A percentile compares a stretch with the other conserved stretches of the same genome.
Conservation (phyloP, 2,329 filamentous ascomycete genomes). For the Teratosphaeria gauchensis region DNA sequence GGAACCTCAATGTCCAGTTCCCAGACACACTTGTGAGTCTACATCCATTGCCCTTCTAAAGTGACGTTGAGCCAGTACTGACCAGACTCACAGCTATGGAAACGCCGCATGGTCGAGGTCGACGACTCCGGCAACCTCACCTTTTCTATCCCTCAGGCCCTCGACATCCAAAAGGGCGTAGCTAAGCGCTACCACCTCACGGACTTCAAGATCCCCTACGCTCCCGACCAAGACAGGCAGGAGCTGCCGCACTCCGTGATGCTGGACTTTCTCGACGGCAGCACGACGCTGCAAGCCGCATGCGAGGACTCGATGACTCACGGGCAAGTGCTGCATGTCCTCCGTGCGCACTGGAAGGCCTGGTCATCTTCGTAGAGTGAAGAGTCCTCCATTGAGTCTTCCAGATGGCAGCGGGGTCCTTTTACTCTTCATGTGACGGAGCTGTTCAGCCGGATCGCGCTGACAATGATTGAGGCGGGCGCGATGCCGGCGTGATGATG, state of each 20-base stretch:
- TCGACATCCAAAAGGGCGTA: slow-evolving; percentile 13
- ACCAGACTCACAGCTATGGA: slow-evolving; percentile 57
- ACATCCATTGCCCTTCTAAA: neutral
- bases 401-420: neutral
- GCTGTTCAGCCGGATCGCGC: neutral
- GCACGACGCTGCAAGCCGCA: slow-evolving; percentile 52
- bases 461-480: neutral
- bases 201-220: slow-evolving; percentile 69
- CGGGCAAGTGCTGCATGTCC: slow-evolving; percentile 33
- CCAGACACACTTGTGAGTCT: slow-evolving; percentile 66
- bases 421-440: neutral
- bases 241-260: slow-evolving; percentile 81
- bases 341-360: neutral
- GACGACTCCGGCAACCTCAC: slow-evolving; percentile 77
- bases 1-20: slow-evolving; percentile 94
- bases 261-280: slow-evolving; percentile 47
- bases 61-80: neutral
- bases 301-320: slow-evolving; percentile 49
- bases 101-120: slow-evolving; percentile 78
- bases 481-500: neutral
- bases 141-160: slow-evolving; percentile 59
- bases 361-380: neutral
- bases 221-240: slow-evolving; percentile 83
- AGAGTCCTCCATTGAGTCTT: neutral
- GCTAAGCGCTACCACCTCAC: slow-evolving; percentile 65